Evolutionary conservation across 164 flowering plant species (phyloP).

Genomic region (Piper betle): DNA sequence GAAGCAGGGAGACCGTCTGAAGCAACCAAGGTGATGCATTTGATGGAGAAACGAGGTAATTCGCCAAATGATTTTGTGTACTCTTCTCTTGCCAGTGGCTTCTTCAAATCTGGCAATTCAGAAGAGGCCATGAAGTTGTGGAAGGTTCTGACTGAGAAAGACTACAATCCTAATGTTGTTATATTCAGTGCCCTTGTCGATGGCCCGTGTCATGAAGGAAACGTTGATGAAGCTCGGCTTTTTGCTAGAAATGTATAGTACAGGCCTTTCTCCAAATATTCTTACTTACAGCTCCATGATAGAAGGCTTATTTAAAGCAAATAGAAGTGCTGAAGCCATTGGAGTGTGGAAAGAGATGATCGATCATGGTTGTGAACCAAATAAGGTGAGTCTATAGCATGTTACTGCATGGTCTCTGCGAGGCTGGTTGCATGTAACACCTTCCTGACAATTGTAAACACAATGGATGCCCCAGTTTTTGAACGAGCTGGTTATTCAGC

Average conservation of each 20-base stretch:
- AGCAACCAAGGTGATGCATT: slow-evolving; percentile 27
- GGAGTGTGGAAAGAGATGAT: slow-evolving; percentile 63
- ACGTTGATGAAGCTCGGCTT: slow-evolving; percentile 38
- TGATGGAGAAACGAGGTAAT: slow-evolving; percentile 58
- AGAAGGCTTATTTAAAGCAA: slow-evolving; percentile 51
- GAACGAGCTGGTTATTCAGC: slow-evolving; percentile 57
- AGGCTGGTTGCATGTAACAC: slow-evolving; percentile 1
- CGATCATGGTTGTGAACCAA: slow-evolving; percentile 21
- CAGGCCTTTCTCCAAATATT: slow-evolving; percentile 53
- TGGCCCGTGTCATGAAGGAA: slow-evolving; percentile 59
- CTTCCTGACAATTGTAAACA: no score
- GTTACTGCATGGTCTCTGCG: slow-evolving; percentile 61
- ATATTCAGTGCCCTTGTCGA: slow-evolving; percentile 65
- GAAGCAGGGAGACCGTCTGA: slow-evolving; percentile 52
- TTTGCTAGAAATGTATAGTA: slow-evolving; percentile 38
- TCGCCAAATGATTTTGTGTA: slow-evolving; percentile 46
- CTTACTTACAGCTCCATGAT: slow-evolving; percentile 68
- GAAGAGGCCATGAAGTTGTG: slow-evolving; percentile 53
- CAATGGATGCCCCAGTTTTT: slow-evolving; percentile 40
- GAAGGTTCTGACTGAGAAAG: slow-evolving; percentile 45
- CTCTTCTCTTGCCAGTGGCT: slow-evolving; percentile 63
- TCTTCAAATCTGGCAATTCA: slow-evolving; percentile 60
- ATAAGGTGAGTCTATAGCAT: slow-evolving; percentile 61
- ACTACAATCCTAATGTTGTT: slow-evolving; percentile 51
- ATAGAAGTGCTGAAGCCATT: slow-evolving; percentile 43